phyloP scores from a whole-genome alignment of 1,284 basidiomycete genomes.

The Papiliotrema fonsecae region DNA sequence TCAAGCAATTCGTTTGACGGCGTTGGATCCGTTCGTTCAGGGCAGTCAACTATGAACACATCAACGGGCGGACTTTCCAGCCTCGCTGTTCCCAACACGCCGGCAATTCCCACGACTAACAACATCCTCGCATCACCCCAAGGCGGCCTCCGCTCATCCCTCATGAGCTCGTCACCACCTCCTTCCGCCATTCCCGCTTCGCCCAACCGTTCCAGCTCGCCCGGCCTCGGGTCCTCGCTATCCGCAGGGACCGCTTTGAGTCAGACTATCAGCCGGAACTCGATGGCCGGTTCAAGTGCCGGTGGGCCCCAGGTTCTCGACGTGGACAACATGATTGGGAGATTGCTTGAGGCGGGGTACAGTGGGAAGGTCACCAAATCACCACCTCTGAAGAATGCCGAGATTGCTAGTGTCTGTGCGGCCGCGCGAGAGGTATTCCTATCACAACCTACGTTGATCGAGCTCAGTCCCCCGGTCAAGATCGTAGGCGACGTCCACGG shows the following conservation, averaged over 20 bases:
- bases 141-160: slow-evolving; percentile 18
- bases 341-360: slow-evolving; percentile 94
- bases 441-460: slow-evolving; percentile 93
- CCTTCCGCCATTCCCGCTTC: slow-evolving; percentile 18
- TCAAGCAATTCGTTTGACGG: slow-evolving; percentile 12
- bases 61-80: neutral
- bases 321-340: slow-evolving; percentile 97
- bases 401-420: slow-evolving; percentile 91
- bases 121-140: slow-evolving; percentile 11
- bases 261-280: slow-evolving; percentile 32
- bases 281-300: slow-evolving; percentile 19
- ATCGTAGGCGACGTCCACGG: slow-evolving; percentile 99
- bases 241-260: slow-evolving; percentile 33
- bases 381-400: slow-evolving; percentile 91
- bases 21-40: slow-evolving; percentile 12
- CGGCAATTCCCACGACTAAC: slow-evolving; percentile 11
- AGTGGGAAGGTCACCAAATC: slow-evolving; percentile 97
- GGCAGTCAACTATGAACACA: slow-evolving; percentile 1
- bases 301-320: slow-evolving; percentile 63
- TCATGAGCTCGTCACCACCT: slow-evolving; percentile 34
- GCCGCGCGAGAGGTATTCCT: slow-evolving; percentile 97
- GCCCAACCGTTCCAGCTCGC: neutral
- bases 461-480: slow-evolving; percentile 96
- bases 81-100: slow-evolving; percentile 9
- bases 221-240: neutral